phyloP scores from a whole-genome alignment of 2,329 filamentous ascomycete genomes.

The Orbilia javanica region DNA sequence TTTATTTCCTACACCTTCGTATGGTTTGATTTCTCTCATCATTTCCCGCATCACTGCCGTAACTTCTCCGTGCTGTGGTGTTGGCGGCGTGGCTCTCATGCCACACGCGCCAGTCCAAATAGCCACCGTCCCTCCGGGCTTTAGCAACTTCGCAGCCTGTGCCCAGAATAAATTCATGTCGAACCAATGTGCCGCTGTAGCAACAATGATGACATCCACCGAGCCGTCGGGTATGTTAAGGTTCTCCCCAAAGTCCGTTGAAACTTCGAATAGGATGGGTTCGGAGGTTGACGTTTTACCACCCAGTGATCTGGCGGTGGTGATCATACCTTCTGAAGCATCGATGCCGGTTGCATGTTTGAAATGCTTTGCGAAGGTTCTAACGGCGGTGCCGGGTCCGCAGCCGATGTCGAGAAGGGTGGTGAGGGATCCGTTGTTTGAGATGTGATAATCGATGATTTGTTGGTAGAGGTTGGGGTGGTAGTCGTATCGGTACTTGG shows the following conservation, averaged over 20 bases:
- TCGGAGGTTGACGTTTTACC: constrained; percentile 62
- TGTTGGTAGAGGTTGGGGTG: constrained; percentile 67
- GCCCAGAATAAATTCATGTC: constrained; percentile 70
- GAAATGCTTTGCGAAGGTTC: constrained; percentile 68
- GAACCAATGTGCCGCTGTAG: constrained; percentile 73
- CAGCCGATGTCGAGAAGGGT: constrained; percentile 71
- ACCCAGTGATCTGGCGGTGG: constrained; percentile 65
- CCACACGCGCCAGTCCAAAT: constrained; percentile 67
- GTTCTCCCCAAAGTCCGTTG: constrained; percentile 67
- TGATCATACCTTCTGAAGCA: constrained; percentile 70
- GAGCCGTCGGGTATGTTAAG: constrained; percentile 62
- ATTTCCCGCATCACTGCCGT: constrained; percentile 66
- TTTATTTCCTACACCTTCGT: constrained; percentile 66
- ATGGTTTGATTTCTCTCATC: constrained; percentile 63
- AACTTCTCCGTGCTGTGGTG: constrained; percentile 66
- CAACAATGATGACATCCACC: constrained; percentile 70
- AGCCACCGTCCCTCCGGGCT: constrained; percentile 71
- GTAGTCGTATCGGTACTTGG: constrained; percentile 67
- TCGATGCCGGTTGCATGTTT: constrained; percentile 69
- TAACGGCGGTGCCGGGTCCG: constrained; percentile 70
- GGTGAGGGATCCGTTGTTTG: constrained; percentile 67
- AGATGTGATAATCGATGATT: constrained; percentile 68
- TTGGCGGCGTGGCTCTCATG: constrained; percentile 63
- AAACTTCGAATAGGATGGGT: constrained; percentile 66
- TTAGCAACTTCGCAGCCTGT: constrained; percentile 67